phyloP scores from a whole-genome alignment of 1,284 basidiomycete genomes.

The Ustilago esculenta region DNA sequence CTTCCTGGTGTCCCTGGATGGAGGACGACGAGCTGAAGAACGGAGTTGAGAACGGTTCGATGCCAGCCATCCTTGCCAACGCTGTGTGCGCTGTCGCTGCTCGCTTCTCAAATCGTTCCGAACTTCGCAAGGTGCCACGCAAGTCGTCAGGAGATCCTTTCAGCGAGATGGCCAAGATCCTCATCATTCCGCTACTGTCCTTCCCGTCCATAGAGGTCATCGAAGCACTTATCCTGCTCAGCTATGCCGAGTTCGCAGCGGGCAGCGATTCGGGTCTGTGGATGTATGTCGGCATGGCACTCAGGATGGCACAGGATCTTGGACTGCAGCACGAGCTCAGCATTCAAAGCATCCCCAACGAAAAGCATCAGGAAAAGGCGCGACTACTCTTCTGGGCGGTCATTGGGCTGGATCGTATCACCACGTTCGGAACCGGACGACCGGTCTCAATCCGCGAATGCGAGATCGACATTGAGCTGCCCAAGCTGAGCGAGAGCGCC shows the following conservation, averaged over 20 bases:
- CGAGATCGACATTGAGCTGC: slow-evolving; percentile 54
- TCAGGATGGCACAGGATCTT: slow-evolving; percentile 56
- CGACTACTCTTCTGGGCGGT: slow-evolving; percentile 55
- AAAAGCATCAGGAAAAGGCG: slow-evolving; percentile 51
- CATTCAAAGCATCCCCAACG: slow-evolving; percentile 49
- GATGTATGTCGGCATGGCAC: slow-evolving; percentile 61
- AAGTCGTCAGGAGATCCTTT: slow-evolving; percentile 55
- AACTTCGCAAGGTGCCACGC: slow-evolving; percentile 45
- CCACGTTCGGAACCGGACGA: slow-evolving; percentile 55
- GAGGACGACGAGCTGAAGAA: slow-evolving; percentile 47
- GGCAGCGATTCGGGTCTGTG: slow-evolving; percentile 57
- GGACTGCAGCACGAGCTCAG: slow-evolving; percentile 57
- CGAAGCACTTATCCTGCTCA: slow-evolving; percentile 53
- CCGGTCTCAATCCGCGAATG: slow-evolving; percentile 54
- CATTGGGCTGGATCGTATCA: slow-evolving; percentile 56
- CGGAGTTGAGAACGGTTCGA: slow-evolving; percentile 41
- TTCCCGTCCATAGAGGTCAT: slow-evolving; percentile 59
- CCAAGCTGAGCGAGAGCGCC: slow-evolving; percentile 24
- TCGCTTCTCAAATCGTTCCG: slow-evolving; percentile 48
- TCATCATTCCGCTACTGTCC: slow-evolving; percentile 58
- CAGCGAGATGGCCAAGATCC: slow-evolving; percentile 60
- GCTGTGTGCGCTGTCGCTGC: slow-evolving; percentile 56
- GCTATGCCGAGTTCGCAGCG: slow-evolving; percentile 56
- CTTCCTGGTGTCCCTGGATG: slow-evolving; percentile 57
- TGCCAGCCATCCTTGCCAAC: slow-evolving; percentile 58